phyloP scores from a whole-genome alignment of 2,329 filamentous ascomycete genomes.

The Aspergillus unguis region DNA sequence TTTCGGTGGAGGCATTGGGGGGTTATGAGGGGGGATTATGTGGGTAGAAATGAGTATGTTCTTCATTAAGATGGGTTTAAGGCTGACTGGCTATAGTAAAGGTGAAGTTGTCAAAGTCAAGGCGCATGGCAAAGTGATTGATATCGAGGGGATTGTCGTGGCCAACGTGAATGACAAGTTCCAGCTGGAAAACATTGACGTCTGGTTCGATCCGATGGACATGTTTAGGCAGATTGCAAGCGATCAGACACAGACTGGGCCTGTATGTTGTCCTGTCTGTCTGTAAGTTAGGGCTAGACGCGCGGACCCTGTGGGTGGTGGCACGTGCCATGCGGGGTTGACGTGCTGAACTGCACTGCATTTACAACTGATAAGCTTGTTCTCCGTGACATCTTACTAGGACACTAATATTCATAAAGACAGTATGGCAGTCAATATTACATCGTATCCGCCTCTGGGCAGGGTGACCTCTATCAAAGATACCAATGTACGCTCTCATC shows the following conservation, averaged over 20 bases:
- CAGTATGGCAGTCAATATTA: slow-evolving; percentile 52
- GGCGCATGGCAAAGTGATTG: slow-evolving; percentile 59
- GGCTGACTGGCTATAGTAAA: slow-evolving; percentile 20
- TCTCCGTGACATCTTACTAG: too few relatives aligned
- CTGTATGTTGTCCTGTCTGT: too few relatives aligned
- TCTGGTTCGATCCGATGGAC: slow-evolving; percentile 64
- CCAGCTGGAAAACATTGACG: slow-evolving; percentile 57
- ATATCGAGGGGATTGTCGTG: slow-evolving; percentile 62
- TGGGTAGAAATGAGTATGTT: slow-evolving; percentile 58
- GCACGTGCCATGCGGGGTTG: too few relatives aligned
- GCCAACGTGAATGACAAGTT: slow-evolving; percentile 61
- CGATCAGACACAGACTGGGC: neutral
- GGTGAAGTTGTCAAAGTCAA: slow-evolving; percentile 62
- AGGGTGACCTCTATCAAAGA: slow-evolving; percentile 63
- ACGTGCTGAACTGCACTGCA: too few relatives aligned
- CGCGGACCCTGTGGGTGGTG: too few relatives aligned
- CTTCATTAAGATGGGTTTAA: neutral
- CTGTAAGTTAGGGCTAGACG: too few relatives aligned
- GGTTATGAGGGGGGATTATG: slow-evolving; percentile 63
- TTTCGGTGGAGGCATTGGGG: slow-evolving; percentile 70
- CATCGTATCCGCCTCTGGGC: slow-evolving; percentile 68
- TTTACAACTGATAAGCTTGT: too few relatives aligned
- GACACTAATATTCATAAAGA: too few relatives aligned
- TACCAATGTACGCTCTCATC: slow-evolving; percentile 23
- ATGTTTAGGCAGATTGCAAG: slow-evolving; percentile 63